Evolutionary conservation across 2,329 filamentous ascomycete species (phyloP).

Genomic region (Apiospora kogelbergensis): DNA sequence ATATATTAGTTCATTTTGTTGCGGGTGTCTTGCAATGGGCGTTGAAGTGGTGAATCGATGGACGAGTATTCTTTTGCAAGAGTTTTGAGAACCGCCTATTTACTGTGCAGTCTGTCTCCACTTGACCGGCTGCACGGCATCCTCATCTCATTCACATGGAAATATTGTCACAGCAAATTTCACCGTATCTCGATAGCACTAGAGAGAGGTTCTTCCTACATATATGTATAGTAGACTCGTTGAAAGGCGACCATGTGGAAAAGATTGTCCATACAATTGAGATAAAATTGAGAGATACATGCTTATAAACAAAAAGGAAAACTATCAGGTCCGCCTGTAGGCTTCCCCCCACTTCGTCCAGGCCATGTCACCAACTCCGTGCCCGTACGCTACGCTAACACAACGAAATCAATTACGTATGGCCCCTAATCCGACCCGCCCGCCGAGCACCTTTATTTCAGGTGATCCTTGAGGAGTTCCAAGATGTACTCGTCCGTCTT

Average conservation of each 20-base stretch:
- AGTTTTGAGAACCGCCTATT: not conserved
- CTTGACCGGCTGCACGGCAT: not conserved
- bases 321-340: not conserved
- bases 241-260: too few relatives aligned
- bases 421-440: not conserved
- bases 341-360: not conserved
- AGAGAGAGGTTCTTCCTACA: too few relatives aligned
- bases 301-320: not conserved
- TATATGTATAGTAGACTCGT: too few relatives aligned
- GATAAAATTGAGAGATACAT: not conserved
- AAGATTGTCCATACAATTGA: not conserved
- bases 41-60: not conserved
- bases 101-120: not conserved
- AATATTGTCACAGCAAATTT: not conserved
- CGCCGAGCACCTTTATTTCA: not conserved
- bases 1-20: not conserved
- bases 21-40: not conserved
- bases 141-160: not conserved
- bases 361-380: too few relatives aligned
- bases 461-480: not conserved
- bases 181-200: not conserved
- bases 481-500: conserved; percentile 7
- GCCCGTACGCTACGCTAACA: not conserved
- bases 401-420: not conserved
- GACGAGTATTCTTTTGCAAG: not conserved